Percentiles rank a stretch among this genome's conserved stretches.
Conservation (phyloP, 2,329 filamentous ascomycete species). For the Elsinoe perseae region DNA sequence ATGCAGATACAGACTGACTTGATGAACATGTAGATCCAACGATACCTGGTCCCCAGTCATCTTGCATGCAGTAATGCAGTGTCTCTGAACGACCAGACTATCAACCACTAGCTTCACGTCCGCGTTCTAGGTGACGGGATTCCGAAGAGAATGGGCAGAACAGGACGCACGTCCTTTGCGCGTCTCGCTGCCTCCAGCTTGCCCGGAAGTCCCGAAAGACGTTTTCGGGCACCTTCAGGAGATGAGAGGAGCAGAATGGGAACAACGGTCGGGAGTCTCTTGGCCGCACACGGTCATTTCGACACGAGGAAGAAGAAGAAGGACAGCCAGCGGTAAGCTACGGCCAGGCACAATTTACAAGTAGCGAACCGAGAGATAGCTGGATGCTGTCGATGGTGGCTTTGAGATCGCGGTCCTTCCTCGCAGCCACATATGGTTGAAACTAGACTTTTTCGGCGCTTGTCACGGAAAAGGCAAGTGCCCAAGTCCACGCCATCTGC, state of each 20-base stretch:
- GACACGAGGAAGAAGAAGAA: background rate
- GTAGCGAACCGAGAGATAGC: background rate
- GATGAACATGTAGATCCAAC: too few relatives aligned
- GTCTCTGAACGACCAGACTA: slow-evolving; percentile 4
- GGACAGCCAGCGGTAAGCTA: background rate
- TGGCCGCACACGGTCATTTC: background rate
- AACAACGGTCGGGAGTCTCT: background rate
- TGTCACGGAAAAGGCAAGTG: slow-evolving; percentile 2
- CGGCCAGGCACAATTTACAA: background rate
- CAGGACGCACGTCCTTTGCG: background rate
- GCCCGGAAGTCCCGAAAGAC: background rate
- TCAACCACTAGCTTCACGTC: background rate
- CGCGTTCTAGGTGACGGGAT: background rate
- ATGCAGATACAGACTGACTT: background rate
- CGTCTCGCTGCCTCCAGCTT: background rate
- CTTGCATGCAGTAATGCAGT: background rate
- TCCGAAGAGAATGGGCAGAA: background rate
- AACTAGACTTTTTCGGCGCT: background rate
- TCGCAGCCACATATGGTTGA: slow-evolving; percentile 3
- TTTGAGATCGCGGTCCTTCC: background rate
- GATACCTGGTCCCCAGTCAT: background rate
- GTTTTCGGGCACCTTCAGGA: background rate
- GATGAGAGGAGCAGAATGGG: background rate
- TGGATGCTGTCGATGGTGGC: background rate
- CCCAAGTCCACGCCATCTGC: background rate